Percentiles rank a stretch among this genome's conserved stretches.
Conservation (phyloP, 78 protist genomes). For the Speleostelium caveatum region DNA sequence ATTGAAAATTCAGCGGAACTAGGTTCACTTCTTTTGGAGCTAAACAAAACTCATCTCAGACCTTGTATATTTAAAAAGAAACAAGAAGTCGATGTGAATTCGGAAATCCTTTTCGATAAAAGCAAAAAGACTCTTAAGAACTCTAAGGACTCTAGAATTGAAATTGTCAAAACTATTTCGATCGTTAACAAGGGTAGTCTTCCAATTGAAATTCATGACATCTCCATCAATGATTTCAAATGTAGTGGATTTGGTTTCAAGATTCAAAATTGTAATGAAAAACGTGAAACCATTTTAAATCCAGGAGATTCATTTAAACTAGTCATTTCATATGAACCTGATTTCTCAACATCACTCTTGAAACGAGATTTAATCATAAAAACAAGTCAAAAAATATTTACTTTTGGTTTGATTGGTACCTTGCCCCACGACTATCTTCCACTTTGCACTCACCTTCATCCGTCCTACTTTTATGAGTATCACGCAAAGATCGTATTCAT, state of each 20-base stretch:
- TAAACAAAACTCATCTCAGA: slow-evolving; percentile 65
- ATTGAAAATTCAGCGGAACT: slow-evolving; percentile 17
- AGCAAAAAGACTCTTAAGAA: background rate
- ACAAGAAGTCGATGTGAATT: slow-evolving; percentile 29
- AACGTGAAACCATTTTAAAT: background rate
- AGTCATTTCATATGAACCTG: slow-evolving; percentile 28
- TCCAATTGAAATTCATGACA: slow-evolving; percentile 38
- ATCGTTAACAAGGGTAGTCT: slow-evolving; percentile 54
- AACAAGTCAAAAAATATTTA: slow-evolving; percentile 53
- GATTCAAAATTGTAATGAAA: slow-evolving; percentile 38
- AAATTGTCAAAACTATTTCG: slow-evolving; percentile 25
- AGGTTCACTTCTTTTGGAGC: slow-evolving; percentile 16
- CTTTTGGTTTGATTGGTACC: slow-evolving; percentile 33
- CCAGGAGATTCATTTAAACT: slow-evolving; percentile 32
- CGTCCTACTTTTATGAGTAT: slow-evolving; percentile 66
- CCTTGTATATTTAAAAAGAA: slow-evolving; percentile 56
- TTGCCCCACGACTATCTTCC: slow-evolving; percentile 65
- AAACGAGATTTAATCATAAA: slow-evolving; percentile 25
- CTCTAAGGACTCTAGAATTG: slow-evolving; percentile 15
- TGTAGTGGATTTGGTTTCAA: slow-evolving; percentile 55
- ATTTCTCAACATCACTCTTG: slow-evolving; percentile 46
- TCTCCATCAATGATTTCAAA: slow-evolving; percentile 15
- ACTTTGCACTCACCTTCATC: slow-evolving; percentile 62
- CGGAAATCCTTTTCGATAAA: slow-evolving; percentile 56
- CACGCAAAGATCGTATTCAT: slow-evolving; percentile 68